Evolutionary conservation across 1,284 basidiomycete species (phyloP).

Genomic region (Neotropicomus parvogracilis): DNA sequence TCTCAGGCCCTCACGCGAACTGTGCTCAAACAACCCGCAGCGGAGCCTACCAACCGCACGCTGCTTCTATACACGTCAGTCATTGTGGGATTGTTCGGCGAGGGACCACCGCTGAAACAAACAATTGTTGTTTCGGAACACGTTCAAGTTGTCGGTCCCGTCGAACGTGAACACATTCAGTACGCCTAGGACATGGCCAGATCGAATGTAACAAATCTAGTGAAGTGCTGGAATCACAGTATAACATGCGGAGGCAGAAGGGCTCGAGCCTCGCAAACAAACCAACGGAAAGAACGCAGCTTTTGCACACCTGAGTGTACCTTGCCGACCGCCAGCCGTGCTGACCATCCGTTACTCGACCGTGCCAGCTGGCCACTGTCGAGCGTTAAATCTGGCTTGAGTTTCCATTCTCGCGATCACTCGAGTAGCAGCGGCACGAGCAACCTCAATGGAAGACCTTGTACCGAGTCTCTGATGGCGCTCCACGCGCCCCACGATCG

Average conservation of each 20-base stretch:
- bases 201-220: constrained; percentile 19
- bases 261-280: constrained; percentile 16
- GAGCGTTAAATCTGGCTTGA: constrained; percentile 11
- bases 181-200: too few relatives aligned
- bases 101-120: too few relatives aligned
- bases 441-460: background rate
- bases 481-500: background rate
- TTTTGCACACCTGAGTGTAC: constrained; percentile 8
- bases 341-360: constrained; percentile 1
- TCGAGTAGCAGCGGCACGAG: constrained; percentile 19
- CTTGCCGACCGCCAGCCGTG: constrained; percentile 7
- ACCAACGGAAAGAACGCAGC: constrained; percentile 13
- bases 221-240: background rate
- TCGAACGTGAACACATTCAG: too few relatives aligned
- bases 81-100: too few relatives aligned
- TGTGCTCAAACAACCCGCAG: too few relatives aligned
- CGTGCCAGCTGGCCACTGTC: constrained; percentile 1
- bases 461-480: background rate
- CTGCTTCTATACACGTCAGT: too few relatives aligned
- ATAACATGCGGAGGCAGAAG: background rate
- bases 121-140: too few relatives aligned
- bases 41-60: too few relatives aligned
- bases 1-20: too few relatives aligned
- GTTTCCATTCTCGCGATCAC: constrained; percentile 28
- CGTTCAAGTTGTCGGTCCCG: too few relatives aligned